Base-by-base conservation (phyloP, 495 filamentous ascomycete species). In the Tuber indicum region DNA sequence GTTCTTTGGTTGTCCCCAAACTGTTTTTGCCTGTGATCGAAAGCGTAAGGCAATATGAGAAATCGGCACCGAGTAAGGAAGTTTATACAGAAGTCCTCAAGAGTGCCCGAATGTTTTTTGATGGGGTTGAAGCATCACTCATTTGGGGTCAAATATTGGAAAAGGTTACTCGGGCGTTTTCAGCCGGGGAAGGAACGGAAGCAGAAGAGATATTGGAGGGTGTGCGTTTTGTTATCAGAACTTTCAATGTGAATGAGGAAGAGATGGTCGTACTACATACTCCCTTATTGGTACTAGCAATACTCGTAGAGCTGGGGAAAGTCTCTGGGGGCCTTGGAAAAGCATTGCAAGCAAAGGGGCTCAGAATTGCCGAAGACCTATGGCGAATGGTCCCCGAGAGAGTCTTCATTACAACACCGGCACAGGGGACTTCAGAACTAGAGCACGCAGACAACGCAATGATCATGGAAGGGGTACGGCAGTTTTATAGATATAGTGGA, bases 71-170 rank as follows among this genome's bases (percentile, higher is more conserved):
- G 74, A 87, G 85, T 23, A 91, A 91, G 81, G 85, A 89, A 19
- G 88, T 93, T 47, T 93, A 94, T 77, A 86, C 88, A n/a, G 96
- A 99, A 84, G 93, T 98, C 1, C 87, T 97, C 52, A 89, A 92
- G 74, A 98, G 96, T 80, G 96, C 95, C 12, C 97, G 91, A 81
- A 91, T 93, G 58, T 98, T 99, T 84, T 98, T 99, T 79, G 95
- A 99, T 84, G 95, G 94, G 8, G 93, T 99, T 45, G 96, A 99
- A 84, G 94, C 94, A 78, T 90, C 91, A 6, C 86, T 98, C 62
- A 97, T 99, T 39, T 99, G 97, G 88, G 90, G 91, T 41, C 91
- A 97, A 82, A 88, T 97, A 71, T 84, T 90, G 52, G 84, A 88
- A 36, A 86, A 91, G 71, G 84, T 91, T 75, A 84, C 86, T 4